These are phyloP conservation scores for Periconia digitata DNA, from an alignment of 2,329 filamentous ascomycete genomes.

Conservation along the genomic window DNA sequence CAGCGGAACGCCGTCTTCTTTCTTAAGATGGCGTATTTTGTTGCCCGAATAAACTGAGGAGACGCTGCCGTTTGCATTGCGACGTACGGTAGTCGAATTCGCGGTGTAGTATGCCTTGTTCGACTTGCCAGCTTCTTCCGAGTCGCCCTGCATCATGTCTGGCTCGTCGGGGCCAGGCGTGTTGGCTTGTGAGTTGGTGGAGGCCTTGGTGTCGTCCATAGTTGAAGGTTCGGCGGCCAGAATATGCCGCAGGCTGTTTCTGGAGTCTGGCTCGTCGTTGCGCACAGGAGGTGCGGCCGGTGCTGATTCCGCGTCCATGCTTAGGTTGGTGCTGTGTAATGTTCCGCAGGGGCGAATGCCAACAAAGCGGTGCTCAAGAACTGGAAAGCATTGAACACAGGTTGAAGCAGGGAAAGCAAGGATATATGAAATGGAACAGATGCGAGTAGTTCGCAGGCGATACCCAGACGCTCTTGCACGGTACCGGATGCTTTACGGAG, in stretches of 20 bases:
- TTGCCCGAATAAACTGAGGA: constrained; percentile 69
- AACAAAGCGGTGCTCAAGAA: background rate
- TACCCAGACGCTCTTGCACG: background rate
- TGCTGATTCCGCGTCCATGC: constrained; percentile 21
- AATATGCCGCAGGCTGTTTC: constrained; percentile 44
- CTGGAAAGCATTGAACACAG: background rate
- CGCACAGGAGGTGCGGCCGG: constrained; percentile 21
- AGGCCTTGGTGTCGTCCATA: constrained; percentile 36
- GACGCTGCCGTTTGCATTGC: constrained; percentile 66
- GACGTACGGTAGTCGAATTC: constrained; percentile 55
- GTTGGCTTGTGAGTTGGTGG: constrained; percentile 28
- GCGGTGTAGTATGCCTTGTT: constrained; percentile 48
- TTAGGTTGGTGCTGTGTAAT: constrained; percentile 11
- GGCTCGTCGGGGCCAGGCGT: constrained; percentile 36
- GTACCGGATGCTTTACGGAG: background rate
- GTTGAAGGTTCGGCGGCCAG: constrained; percentile 35
- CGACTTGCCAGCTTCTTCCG: constrained; percentile 27
- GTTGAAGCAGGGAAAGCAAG: background rate
- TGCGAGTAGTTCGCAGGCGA: background rate
- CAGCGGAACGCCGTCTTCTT: constrained; percentile 82
- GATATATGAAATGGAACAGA: background rate
- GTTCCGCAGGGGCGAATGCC: background rate
- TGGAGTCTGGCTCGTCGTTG: constrained; percentile 39
- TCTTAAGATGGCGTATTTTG: constrained; percentile 84
- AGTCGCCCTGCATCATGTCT: constrained; percentile 30